Base-by-base conservation (phyloP, 371 early-diverging fungal genomes). In the Funneliformis caledonium region DNA sequence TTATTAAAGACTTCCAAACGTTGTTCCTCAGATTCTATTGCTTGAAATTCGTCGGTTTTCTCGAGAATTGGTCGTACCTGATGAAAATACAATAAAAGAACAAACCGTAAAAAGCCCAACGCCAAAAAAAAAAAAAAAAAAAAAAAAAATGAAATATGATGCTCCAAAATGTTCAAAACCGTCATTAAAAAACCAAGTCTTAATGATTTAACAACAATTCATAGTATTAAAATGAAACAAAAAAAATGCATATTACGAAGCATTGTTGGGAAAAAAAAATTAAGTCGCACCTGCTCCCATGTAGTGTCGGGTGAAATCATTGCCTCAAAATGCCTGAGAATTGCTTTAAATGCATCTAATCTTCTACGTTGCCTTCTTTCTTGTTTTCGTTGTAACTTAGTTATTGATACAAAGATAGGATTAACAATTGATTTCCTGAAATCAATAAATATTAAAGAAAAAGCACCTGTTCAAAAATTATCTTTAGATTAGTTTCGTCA, bases 1-100 rank as follows among this genome's bases (percentile, higher is more conserved):
- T 91, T 91, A 37, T 94, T 92, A 86, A 96, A 97, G 9, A 91
- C 91, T 82, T 92, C 91, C 62, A 88, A 86, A n/a, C 93, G 87
- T 62, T 87, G 88, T 6, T 86, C 84, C 69, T 92, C 91, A 10
- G 89, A 92, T 9, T 91, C 93, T 56, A 97, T 73, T 1, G 88
- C 92, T 31, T 86, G 81, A 81, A 88, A 95, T 80, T 93, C 94
- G 0, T 85, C 83, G 19, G 88, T 79, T n/a, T 84, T 82, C 70
- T 88, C 88, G 9, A 95, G 83, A 6, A 88, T 84, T 14, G 91
- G 84, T 50, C 85, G 82, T 33, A 88, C 86, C 84, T 85, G 82
- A 4, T 33, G 26, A 69, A 81, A 82, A 48, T 84, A 52, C 76
- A 84, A 81, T 62, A 26, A 65, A 42, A 80, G 45, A 61, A 37